Percentiles rank a stretch among this genome's conserved stretches.
These are phyloP conservation scores for Astragalus glycyphyllos DNA, from an alignment of 306 rosid species.

Conservation along the genomic window DNA sequence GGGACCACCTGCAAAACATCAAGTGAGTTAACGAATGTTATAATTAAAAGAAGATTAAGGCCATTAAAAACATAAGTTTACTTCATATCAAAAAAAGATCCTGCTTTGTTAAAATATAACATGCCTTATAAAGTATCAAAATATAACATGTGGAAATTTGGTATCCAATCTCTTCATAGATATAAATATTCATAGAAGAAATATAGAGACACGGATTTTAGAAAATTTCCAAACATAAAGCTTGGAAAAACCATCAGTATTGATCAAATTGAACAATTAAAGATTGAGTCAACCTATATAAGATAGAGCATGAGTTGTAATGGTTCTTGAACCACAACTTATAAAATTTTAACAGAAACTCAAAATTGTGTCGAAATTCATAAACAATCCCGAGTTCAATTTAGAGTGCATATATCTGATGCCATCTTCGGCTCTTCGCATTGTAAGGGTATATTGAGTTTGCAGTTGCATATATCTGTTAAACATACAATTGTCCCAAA, in stretches of 20 bases:
- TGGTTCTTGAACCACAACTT: not conserved
- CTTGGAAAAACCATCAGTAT: slow-evolving; percentile 10
- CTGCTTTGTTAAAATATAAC: not conserved
- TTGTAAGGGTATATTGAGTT: not conserved
- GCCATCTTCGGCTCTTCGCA: not conserved
- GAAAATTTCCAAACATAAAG: slow-evolving; percentile 1
- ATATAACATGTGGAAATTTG: not conserved
- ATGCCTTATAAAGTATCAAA: not conserved
- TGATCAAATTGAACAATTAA: slow-evolving; percentile 16
- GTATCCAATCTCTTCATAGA: not conserved
- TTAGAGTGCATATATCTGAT: not conserved
- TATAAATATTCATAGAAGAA: not conserved
- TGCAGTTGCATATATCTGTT: not conserved
- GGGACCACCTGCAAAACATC: slow-evolving; percentile 86
- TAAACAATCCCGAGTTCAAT: slow-evolving; percentile 28
- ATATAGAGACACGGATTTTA: not conserved
- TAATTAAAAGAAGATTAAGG: slow-evolving; percentile 11
- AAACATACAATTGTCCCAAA: not conserved
- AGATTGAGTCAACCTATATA: not conserved
- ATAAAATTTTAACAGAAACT: slow-evolving; percentile 1
- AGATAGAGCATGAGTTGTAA: not conserved
- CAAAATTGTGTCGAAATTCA: slow-evolving; percentile 3
- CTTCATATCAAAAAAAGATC: not conserved
- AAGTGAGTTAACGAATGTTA: slow-evolving; percentile 31
- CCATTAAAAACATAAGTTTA: slow-evolving; percentile 6